These are phyloP conservation scores for Candida silvicultrix DNA, from an alignment of 805 yeast species.

Conservation along the genomic window DNA sequence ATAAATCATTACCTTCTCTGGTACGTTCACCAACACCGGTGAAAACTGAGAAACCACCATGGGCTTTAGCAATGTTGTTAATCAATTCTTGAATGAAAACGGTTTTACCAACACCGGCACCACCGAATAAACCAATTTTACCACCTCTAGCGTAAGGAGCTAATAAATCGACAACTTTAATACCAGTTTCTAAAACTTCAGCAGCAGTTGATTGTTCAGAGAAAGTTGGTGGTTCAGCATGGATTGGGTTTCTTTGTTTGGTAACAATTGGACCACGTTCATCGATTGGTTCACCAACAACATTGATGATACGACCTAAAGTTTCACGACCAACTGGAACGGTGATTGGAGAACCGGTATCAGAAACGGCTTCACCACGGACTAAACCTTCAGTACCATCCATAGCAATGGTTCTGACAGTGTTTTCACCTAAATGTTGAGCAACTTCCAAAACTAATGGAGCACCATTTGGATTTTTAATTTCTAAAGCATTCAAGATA, in stretches of 20 bases:
- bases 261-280: slow-evolving; percentile 98
- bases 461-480: slow-evolving; percentile 69
- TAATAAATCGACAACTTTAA: slow-evolving; percentile 97
- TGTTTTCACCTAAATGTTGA: slow-evolving; percentile 99
- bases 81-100: slow-evolving; percentile 99
- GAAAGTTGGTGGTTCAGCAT: slow-evolving; percentile 95
- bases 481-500: slow-evolving; percentile 92
- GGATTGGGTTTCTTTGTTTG: slow-evolving; percentile 94
- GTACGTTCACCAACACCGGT: slow-evolving; percentile 99
- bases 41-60: slow-evolving; percentile 99
- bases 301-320: slow-evolving; percentile 97
- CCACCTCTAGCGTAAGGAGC: slow-evolving; percentile 99
- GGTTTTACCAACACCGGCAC: slow-evolving; percentile 99
- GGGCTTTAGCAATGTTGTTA: slow-evolving; percentile 99
- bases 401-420: slow-evolving; percentile 99
- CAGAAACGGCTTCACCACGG: slow-evolving; percentile 87
- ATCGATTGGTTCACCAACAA: slow-evolving; percentile 98
- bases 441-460: slow-evolving; percentile 95
- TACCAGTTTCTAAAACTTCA: slow-evolving; percentile 98
- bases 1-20: slow-evolving; percentile 99
- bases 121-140: slow-evolving; percentile 99
- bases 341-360: slow-evolving; percentile 98
- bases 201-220: slow-evolving; percentile 97
- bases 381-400: slow-evolving; percentile 99
- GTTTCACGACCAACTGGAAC: slow-evolving; percentile 99